Evolutionary conservation across 352 stramenopile genomes (phyloP), one percentile per base, ranked within the genome.

Genomic region (Hyphochytrium catenoides): DNA sequence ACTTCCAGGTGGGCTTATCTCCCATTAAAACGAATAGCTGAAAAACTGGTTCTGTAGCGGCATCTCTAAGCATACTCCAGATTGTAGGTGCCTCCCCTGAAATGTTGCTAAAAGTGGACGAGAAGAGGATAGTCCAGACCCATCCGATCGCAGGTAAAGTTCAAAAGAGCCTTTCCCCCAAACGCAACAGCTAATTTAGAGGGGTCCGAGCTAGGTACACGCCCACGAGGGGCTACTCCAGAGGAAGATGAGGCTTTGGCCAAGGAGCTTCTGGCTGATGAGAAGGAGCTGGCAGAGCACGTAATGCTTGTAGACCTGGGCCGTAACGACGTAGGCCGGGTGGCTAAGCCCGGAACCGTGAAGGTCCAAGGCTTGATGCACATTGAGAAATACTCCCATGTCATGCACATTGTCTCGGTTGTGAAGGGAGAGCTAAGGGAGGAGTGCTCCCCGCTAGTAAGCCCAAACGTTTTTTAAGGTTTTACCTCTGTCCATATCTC

Each of bases 231-330:
- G 24, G 62, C 59, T 25, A 82, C 62, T 3, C 63, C 81, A n/a
- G 70, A 58, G 21, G 74, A 90, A 43, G 74, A 90, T 48, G 59
- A 64, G 2, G 65, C 61, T 8, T 50, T 90, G 15, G 64, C 55
- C 9, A 39, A 63, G n/a, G 66, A 82, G 14, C 48, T 90, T 34
- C 56, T 86, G 1, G 46, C 57, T 2, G 72, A 84, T 44, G 59
- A 79, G 50, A 90, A 90, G 47, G 74, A 90, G 44, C 72, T 70
- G 26, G 65, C 72, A 5, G 74, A 90, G 39, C 74, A 90, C 59
- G 79, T 90, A 37, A 90, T 90, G 74, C 57, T 90, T 6, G 72
- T 90, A 27, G 74, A 90, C 44, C 44, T 90, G 4, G 74, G 74
- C 3, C 67, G 74, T 23, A 90, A 90, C 37, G 74, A 90, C 37